Percentiles rank a stretch among this genome's conserved stretches.
Evolutionary conservation across 108 stramenopile species (phyloP).

Genomic region (Ochromonas danica): DNA sequence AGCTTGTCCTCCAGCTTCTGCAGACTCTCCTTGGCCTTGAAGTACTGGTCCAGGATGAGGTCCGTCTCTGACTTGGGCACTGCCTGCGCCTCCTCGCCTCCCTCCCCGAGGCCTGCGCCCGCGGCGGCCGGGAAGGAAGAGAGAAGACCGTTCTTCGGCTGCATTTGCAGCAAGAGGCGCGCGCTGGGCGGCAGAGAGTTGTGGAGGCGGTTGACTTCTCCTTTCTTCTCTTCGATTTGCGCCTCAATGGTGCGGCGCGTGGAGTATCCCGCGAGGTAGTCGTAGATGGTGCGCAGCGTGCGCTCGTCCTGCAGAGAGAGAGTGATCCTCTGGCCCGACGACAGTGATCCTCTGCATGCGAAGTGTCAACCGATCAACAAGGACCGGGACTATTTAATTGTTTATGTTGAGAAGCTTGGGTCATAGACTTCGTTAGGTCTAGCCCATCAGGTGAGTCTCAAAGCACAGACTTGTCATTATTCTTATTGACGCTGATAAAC

Average conservation of each 20-base stretch:
- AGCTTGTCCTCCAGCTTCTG: slow-evolving; percentile 29
- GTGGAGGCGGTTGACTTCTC: not conserved
- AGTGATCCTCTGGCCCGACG: slow-evolving; percentile 24
- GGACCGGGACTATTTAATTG: no score
- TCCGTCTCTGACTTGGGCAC: not conserved
- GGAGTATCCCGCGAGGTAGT: slow-evolving; percentile 5
- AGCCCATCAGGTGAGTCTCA: no score
- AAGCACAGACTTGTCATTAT: no score
- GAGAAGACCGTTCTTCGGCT: not conserved
- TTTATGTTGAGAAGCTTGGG: no score
- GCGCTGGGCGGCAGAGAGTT: not conserved
- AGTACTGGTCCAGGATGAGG: not conserved
- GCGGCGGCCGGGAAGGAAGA: not conserved
- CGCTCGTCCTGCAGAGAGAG: slow-evolving; percentile 1
- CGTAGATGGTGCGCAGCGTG: slow-evolving; percentile 2
- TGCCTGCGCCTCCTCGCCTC: not conserved
- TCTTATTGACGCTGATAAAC: no score
- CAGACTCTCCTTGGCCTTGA: slow-evolving; percentile 2
- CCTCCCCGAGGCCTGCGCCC: not conserved
- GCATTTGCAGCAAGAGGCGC: not conserved
- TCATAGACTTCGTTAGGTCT: no score
- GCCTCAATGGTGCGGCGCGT: not conserved
- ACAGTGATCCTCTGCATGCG: no score
- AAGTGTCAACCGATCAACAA: no score
- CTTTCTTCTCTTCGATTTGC: slow-evolving; percentile 7